Evolutionary conservation across 2,329 filamentous ascomycete species (phyloP).

Genomic region (Bipolaris oryzae): DNA sequence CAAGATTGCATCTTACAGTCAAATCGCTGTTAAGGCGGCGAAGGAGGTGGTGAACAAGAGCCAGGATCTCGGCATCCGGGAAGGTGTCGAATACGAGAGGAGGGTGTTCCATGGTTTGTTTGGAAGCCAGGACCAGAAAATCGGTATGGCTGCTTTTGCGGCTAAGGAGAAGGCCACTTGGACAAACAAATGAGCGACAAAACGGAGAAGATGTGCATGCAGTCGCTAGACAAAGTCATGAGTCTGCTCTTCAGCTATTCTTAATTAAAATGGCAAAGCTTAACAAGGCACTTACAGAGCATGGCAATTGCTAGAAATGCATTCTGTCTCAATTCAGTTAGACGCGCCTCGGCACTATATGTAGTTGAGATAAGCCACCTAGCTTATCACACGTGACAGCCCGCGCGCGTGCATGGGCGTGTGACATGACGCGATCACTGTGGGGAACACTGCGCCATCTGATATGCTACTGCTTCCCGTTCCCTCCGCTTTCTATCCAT

Average conservation of each 20-base stretch:
- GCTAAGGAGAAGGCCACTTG: conserved; percentile 94
- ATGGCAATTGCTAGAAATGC: conserved; percentile 1
- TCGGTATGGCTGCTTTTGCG: conserved; percentile 92
- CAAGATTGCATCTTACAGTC: conserved; percentile 85
- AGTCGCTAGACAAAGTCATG: background rate
- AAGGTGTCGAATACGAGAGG: conserved; percentile 94
- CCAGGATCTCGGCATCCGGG: conserved; percentile 83
- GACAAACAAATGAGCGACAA: conserved; percentile 70
- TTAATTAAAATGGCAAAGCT: background rate
- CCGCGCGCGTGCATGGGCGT: background rate
- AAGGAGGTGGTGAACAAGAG: conserved; percentile 99
- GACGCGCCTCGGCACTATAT: conserved; percentile 10
- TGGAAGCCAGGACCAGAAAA: conserved; percentile 95
- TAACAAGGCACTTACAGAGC: background rate
- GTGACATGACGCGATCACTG: conserved; percentile 18
- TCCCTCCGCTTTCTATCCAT: conserved; percentile 1
- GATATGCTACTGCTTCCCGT: conserved; percentile 12
- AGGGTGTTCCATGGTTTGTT: conserved; percentile 92
- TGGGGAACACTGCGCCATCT: conserved; percentile 12
- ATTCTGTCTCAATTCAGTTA: conserved; percentile 10
- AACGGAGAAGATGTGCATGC: background rate
- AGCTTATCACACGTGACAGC: conserved; percentile 23
- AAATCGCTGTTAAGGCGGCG: conserved; percentile 82
- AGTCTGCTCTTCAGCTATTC: background rate
- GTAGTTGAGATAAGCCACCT: background rate